Evolutionary conservation across 2,329 filamentous ascomycete genomes (phyloP).

Genomic region (Claviceps sorghi): DNA sequence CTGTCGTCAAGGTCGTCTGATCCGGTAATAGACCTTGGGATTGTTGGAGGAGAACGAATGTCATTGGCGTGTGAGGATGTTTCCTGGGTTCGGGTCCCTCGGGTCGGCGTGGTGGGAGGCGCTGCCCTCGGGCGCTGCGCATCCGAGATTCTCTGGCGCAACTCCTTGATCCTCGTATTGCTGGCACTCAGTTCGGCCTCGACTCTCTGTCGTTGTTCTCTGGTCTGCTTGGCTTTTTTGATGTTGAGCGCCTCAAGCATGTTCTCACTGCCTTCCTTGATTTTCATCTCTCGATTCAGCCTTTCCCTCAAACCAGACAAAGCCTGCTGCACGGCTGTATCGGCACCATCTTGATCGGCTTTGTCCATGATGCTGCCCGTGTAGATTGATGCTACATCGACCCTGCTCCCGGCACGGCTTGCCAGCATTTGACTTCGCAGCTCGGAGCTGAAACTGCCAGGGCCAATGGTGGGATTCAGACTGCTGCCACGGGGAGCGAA

Average conservation of each 20-base stretch:
- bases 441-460: constrained; percentile 83
- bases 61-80: constrained; percentile 29
- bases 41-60: constrained; percentile 43
- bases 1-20: constrained; percentile 56
- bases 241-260: constrained; percentile 86
- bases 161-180: constrained; percentile 54
- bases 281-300: constrained; percentile 92
- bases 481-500: constrained; percentile 55
- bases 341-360: constrained; percentile 46
- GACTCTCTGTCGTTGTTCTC: constrained; percentile 63
- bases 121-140: constrained; percentile 35
- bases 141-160: constrained; percentile 46
- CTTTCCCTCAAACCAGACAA: constrained; percentile 65
- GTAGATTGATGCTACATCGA: constrained; percentile 22
- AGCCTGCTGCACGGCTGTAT: constrained; percentile 50
- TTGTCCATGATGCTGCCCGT: constrained; percentile 35
- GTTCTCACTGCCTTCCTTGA: constrained; percentile 95
- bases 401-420: constrained; percentile 21
- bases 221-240: constrained; percentile 92
- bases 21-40: constrained; percentile 38
- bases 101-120: constrained; percentile 36
- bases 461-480: constrained; percentile 53
- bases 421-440: constrained; percentile 53
- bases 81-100: constrained; percentile 35
- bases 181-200: constrained; percentile 85